A percentile compares a stretch with the other conserved stretches of the same genome.
phyloP scores from a whole-genome alignment of 2,329 filamentous ascomycete genomes.

The Fusarium sp. region DNA sequence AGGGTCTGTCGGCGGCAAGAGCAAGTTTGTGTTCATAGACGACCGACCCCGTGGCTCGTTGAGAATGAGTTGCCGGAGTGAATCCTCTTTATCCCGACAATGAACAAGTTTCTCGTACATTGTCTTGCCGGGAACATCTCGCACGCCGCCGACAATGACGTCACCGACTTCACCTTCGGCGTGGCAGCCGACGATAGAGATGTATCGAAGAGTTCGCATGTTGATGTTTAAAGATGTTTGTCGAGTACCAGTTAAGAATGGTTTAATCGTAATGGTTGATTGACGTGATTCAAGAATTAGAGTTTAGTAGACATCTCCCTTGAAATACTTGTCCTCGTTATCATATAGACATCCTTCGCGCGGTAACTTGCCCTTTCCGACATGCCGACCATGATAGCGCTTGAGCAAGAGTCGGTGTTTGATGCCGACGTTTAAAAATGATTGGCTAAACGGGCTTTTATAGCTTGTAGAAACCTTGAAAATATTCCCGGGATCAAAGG shows the following conservation, averaged over 20 bases:
- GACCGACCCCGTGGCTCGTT: constrained; percentile 4
- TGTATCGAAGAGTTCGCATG: constrained; percentile 1
- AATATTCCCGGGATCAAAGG: neutral
- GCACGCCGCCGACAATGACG: constrained; percentile 60
- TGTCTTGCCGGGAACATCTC: constrained; percentile 53
- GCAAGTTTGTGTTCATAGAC: neutral
- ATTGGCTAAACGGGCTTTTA: neutral
- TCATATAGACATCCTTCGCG: neutral
- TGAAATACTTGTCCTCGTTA: neutral
- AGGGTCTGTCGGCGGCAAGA: constrained; percentile 55
- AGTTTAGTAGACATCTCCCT: neutral
- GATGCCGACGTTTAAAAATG: neutral
- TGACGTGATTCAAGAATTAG: neutral
- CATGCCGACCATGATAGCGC: neutral
- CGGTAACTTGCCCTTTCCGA: neutral
- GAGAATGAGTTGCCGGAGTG: neutral
- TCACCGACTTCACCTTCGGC: constrained; percentile 57
- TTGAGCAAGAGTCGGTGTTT: neutral
- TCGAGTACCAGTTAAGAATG: neutral
- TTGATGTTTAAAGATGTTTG: neutral
- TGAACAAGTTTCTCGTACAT: constrained; percentile 58
- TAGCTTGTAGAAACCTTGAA: neutral
- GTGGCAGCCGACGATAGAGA: constrained; percentile 49
- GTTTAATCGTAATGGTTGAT: no score
- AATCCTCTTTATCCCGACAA: neutral